Evolutionary conservation across 176 grass and related monocot species (phyloP).

Genomic region (Chrysopogon serrulatus): DNA sequence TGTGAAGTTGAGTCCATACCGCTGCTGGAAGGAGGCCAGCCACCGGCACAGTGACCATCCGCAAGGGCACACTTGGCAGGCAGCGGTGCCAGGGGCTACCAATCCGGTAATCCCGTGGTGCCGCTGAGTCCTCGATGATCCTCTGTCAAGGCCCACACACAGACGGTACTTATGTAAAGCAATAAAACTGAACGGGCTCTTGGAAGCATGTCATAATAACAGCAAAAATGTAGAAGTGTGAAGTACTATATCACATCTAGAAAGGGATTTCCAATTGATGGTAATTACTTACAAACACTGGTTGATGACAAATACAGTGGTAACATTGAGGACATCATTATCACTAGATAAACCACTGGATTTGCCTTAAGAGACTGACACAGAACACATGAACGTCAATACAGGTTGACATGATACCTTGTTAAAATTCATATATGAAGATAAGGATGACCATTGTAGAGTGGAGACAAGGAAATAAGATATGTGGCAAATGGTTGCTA

Average conservation of each 20-base stretch:
- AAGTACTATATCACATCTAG: background rate
- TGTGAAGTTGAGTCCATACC: too few species aligned
- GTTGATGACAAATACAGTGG: background rate
- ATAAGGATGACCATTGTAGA: background rate
- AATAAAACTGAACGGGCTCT: too few species aligned
- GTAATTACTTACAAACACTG: background rate
- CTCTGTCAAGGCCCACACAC: background rate
- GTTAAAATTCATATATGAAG: background rate
- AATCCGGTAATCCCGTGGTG: background rate
- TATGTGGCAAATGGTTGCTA: background rate
- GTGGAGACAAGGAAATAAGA: background rate
- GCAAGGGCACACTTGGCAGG: background rate
- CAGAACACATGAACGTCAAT: background rate
- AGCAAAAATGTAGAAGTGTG: background rate
- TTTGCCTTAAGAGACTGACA: background rate
- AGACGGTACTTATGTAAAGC: background rate
- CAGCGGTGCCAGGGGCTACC: background rate
- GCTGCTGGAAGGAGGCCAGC: background rate
- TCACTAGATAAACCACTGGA: background rate
- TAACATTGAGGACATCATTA: background rate
- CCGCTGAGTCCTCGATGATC: background rate
- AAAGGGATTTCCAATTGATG: background rate
- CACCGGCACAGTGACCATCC: background rate
- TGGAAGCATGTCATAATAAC: background rate
- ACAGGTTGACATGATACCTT: background rate